Evolutionary conservation across 305 asterid genomes (phyloP).

Genomic region (Ajuga reptans): DNA sequence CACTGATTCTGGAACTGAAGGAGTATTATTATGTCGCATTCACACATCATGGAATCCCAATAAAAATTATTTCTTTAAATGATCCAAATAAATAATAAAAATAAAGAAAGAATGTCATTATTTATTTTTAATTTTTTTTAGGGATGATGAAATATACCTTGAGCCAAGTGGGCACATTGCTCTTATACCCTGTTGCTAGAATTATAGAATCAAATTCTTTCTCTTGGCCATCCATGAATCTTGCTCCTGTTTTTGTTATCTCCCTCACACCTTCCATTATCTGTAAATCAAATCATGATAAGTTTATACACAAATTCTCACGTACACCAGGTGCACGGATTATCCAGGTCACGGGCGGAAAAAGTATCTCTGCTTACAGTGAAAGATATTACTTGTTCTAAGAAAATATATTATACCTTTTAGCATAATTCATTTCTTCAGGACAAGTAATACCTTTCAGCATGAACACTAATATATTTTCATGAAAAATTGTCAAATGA

Average conservation of each 20-base stretch:
- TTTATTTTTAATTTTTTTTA: neutral
- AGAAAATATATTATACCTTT: neutral
- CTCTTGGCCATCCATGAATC: constrained; percentile 75
- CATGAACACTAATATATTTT: too few relatives aligned
- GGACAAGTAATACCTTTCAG: too few relatives aligned
- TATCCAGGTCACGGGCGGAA: too few relatives aligned
- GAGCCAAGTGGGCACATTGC: constrained; percentile 83
- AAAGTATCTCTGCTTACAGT: neutral
- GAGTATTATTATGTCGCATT: neutral
- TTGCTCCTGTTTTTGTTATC: constrained; percentile 71
- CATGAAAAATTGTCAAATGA: too few relatives aligned
- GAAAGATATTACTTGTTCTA: neutral
- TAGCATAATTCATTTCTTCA: too few relatives aligned
- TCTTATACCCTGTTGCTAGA: constrained; percentile 88
- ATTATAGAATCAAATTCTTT: constrained; percentile 66
- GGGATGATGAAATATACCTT: constrained; percentile 31
- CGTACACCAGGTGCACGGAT: too few relatives aligned
- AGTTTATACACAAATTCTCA: too few relatives aligned
- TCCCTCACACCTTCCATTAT: constrained; percentile 68
- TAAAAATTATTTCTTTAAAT: neutral
- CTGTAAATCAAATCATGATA: constrained; percentile 26
- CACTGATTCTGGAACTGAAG: too few relatives aligned
- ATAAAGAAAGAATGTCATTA: neutral
- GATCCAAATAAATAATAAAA: neutral
- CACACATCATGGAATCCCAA: neutral